Base-by-base conservation (phyloP, 495 filamentous ascomycete genomes). In the Podospora fimiseda region DNA sequence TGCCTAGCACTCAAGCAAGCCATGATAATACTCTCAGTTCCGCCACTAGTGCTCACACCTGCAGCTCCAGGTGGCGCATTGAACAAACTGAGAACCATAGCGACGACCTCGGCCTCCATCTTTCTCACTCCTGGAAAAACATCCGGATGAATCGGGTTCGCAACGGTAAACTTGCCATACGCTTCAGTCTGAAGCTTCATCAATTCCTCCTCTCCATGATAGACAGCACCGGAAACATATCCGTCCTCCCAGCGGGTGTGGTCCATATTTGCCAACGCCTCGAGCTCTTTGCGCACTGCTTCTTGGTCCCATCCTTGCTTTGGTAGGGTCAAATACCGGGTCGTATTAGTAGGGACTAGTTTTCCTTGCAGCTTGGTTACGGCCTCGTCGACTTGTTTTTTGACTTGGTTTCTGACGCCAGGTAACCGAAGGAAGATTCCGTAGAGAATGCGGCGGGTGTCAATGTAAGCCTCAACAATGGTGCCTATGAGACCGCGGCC, bases 71-170 rank as follows among this genome's bases (percentile, higher is more conserved):
- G 65, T 24, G 94, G 91, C n/a, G 86, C 89, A 67, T 95, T 89
- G 75, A 96, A 99, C 69, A 99, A 73, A 27, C 80, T 76, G 39
- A 96, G 73, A 44, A 95, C 89, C 93, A 99, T 99, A 51, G 90
- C 84, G 38, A 99, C 93, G 63, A 97, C 78, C 74, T 99, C 93
- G 23, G 93, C 92, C 72, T 99, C 93, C 93, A 99, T 99, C 76
- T 99, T 99, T 60, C 93, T 76, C 23, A 99, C 90, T 33, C 91
- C 93, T 39, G 93, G 93, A 72, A 99, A 99, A 36, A 97, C 90
- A 73, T 99, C 93, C 27, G 93, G 93, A 71, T 99, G 93, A 58
- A 99, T 87, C n/a, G 93, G 93, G 69, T 99, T 99, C n/a, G 88
- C 76, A 14, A 97, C 93, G 43, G 89, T 90, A 65, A 99, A 99